A percentile compares a stretch with the other conserved stretches of the same genome.
phyloP scores from a whole-genome alignment of 768 basidiomycete species.

The Tremella mesenterica region DNA sequence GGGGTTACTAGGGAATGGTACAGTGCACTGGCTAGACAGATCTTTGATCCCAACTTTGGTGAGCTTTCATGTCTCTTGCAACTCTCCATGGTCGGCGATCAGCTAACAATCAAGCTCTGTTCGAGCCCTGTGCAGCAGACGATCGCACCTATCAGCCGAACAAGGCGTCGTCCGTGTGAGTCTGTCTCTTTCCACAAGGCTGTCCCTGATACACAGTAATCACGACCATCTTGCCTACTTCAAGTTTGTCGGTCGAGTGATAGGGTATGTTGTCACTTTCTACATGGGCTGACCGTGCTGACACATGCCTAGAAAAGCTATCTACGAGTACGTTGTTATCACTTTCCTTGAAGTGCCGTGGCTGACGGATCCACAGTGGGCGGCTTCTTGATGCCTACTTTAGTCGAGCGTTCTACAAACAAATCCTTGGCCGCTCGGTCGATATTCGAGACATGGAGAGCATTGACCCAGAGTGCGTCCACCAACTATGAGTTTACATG shows the following conservation, averaged over 20 bases:
- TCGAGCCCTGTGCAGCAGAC: conserved; percentile 96
- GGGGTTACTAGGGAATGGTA: conserved; percentile 98
- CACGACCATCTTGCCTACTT: conserved; percentile 94
- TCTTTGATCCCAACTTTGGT: conserved; percentile 93
- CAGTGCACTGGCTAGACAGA: conserved; percentile 92
- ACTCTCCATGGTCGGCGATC: neutral
- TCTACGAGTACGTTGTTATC: conserved; percentile 60
- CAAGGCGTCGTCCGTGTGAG: conserved; percentile 37
- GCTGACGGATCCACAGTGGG: conserved; percentile 47
- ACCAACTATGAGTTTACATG: neutral
- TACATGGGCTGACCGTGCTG: neutral
- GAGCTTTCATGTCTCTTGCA: neutral
- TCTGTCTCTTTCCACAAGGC: neutral
- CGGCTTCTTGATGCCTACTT: conserved; percentile 96
- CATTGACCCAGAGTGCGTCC: conserved; percentile 71
- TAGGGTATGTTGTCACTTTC: conserved; percentile 48
- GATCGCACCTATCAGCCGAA: conserved; percentile 85
- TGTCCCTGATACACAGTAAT: conserved; percentile 75
- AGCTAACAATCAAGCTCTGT: conserved; percentile 60
- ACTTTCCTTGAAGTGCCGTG: too few relatives aligned
- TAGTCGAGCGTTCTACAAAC: conserved; percentile 89
- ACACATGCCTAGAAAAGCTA: conserved; percentile 60
- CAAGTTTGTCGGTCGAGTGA: conserved; percentile 95
- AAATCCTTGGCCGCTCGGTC: conserved; percentile 84
- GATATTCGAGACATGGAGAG: conserved; percentile 95